phyloP scores from a whole-genome alignment of 257 asterid genomes.

The Lavandula angustifolia region DNA sequence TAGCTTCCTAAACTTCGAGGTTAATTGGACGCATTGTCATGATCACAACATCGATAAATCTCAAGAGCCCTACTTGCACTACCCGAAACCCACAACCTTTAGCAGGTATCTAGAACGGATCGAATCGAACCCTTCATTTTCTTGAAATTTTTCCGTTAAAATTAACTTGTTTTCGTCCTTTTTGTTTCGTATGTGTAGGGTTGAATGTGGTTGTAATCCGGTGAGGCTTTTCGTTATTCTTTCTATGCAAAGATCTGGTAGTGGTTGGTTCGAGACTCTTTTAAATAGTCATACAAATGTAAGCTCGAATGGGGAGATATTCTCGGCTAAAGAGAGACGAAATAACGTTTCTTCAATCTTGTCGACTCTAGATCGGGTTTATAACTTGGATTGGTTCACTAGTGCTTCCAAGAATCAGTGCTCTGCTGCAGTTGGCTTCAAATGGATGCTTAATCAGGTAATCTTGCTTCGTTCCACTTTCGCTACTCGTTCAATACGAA shows the following conservation, averaged over 20 bases:
- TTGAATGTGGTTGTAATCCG: constrained; percentile 77
- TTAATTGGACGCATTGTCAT: constrained; percentile 36
- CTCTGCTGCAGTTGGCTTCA: constrained; percentile 82
- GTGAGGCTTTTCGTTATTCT: constrained; percentile 69
- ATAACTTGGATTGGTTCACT: constrained; percentile 68
- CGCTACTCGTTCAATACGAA: too few relatives aligned
- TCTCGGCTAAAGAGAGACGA: constrained; percentile 61
- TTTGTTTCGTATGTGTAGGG: constrained; percentile 40
- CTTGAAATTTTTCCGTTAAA: neutral
- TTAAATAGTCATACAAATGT: constrained; percentile 75
- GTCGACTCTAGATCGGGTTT: constrained; percentile 59
- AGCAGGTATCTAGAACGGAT: constrained; percentile 44
- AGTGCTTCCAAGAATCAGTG: constrained; percentile 88
- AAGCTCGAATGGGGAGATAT: constrained; percentile 85
- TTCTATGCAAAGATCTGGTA: constrained; percentile 70
- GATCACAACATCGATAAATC: constrained; percentile 42
- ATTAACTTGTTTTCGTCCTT: neutral
- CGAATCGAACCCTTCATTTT: neutral
- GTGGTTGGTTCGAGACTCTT: constrained; percentile 89
- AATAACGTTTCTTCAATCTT: constrained; percentile 56
- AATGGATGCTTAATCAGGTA: constrained; percentile 94
- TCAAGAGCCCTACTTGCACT: constrained; percentile 56
- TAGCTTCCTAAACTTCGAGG: constrained; percentile 38
- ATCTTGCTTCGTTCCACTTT: too few relatives aligned
- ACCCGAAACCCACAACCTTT: constrained; percentile 71